A percentile compares a stretch with the other conserved stretches of the same genome.
These are phyloP conservation scores for Aspergillus latus DNA, from an alignment of 2,329 filamentous ascomycete genomes.

Conservation along the genomic window DNA sequence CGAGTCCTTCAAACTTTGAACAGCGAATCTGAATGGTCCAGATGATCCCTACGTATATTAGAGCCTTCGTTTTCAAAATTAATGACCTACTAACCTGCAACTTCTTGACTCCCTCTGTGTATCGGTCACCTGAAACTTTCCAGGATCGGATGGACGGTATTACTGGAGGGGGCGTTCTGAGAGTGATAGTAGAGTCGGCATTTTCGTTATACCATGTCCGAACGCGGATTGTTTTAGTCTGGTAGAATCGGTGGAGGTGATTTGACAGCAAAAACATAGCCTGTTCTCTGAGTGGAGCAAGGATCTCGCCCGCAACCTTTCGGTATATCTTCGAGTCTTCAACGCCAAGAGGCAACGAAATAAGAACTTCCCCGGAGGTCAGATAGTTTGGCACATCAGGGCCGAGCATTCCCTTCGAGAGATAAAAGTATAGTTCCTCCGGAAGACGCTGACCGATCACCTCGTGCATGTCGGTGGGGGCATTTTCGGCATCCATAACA, in stretches of 20 bases:
- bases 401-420: constrained; percentile 78
- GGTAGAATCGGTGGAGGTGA: constrained; percentile 78
- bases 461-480: constrained; percentile 81
- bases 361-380: constrained; percentile 72
- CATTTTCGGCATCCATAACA: constrained; percentile 69
- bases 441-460: constrained; percentile 89
- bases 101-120: constrained; percentile 45
- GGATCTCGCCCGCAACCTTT: constrained; percentile 70
- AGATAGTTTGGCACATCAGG: constrained; percentile 79
- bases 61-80: not conserved
- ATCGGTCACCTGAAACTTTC: constrained; percentile 64
- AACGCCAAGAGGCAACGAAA: constrained; percentile 83
- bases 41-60: constrained; percentile 23
- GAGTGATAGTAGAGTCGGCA: constrained; percentile 64
- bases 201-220: constrained; percentile 81
- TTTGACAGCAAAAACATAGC: constrained; percentile 76
- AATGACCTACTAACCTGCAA: constrained; percentile 27
- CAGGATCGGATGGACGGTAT: constrained; percentile 62
- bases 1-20: constrained; percentile 66
- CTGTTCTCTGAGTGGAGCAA: constrained; percentile 73
- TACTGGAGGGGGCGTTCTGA: constrained; percentile 55
- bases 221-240: constrained; percentile 73
- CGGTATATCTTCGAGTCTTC: constrained; percentile 78
- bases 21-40: constrained; percentile 41
- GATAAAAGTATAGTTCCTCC: constrained; percentile 85